Evolutionary conservation across 257 asterid species (phyloP).

Genomic region (Thymus mandschuricus): DNA sequence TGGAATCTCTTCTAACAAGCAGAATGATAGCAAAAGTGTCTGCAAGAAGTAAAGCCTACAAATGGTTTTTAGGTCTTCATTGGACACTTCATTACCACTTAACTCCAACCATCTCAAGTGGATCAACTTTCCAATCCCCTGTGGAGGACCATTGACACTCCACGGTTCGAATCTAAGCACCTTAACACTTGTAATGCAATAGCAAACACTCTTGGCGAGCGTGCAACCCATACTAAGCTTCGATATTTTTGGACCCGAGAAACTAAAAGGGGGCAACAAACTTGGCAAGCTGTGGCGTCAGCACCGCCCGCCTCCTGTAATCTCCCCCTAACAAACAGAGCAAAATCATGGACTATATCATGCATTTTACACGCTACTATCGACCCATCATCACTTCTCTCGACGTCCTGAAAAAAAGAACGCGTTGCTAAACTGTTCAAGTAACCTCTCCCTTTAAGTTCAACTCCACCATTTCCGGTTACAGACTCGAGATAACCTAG

Average conservation of each 20-base stretch:
- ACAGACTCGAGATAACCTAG: background rate
- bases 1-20: background rate
- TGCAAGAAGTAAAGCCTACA: background rate
- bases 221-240: background rate
- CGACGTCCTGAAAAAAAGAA: background rate
- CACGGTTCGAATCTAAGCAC: background rate
- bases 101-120: too few relatives aligned
- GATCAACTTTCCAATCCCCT: background rate
- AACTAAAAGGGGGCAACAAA: too few relatives aligned
- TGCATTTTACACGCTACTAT: too few relatives aligned
- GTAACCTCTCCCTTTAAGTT: background rate
- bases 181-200: background rate
- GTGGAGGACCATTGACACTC: slow-evolving; percentile 6
- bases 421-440: background rate
- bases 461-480: background rate
- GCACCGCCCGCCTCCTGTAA: too few relatives aligned
- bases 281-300: too few relatives aligned
- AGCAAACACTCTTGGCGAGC: background rate
- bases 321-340: background rate
- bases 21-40: background rate
- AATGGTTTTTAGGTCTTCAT: too few relatives aligned
- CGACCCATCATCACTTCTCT: too few relatives aligned
- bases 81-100: too few relatives aligned
- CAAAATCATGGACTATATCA: too few relatives aligned
- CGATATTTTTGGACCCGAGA: too few relatives aligned